Evolutionary conservation across 179 eudicot species (phyloP).

Genomic region (Camellia oleifera): DNA sequence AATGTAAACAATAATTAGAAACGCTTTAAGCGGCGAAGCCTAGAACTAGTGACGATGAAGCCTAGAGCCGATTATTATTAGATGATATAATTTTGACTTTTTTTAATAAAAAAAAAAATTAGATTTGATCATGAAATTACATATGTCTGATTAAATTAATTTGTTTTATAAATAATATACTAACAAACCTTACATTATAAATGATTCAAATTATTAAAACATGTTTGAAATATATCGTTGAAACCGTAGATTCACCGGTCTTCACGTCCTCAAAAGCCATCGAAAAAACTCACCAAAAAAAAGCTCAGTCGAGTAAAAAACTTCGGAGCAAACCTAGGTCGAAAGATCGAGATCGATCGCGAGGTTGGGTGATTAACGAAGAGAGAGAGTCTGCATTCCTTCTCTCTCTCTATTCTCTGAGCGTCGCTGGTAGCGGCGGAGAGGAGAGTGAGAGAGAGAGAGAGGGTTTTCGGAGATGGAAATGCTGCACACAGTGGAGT

Average conservation of each 20-base stretch:
- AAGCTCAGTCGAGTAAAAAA: background rate
- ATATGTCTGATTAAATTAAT: too few relatives aligned
- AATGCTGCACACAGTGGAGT: background rate
- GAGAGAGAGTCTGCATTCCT: conserved; percentile 3
- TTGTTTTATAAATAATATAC: background rate
- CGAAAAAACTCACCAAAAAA: background rate
- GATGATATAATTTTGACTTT: too few relatives aligned
- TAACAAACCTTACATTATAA: too few relatives aligned
- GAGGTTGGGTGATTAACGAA: background rate
- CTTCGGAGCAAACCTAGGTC: background rate
- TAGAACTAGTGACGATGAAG: too few relatives aligned
- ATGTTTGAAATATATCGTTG: conserved; percentile 28
- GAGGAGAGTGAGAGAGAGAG: background rate
- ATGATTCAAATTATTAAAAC: too few relatives aligned
- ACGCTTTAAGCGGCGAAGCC: too few relatives aligned
- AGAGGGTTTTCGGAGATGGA: background rate
- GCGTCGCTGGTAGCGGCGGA: background rate
- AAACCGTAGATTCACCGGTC: conserved; percentile 56
- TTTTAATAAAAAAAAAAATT: background rate
- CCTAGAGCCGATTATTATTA: too few relatives aligned
- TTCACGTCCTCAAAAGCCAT: conserved; percentile 89
- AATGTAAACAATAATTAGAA: too few relatives aligned
- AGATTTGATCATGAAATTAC: too few relatives aligned
- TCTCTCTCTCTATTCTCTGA: background rate
- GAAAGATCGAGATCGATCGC: background rate